Evolutionary conservation across 192 early-diverging fungal genomes (phyloP).

Genomic region (Coemansia javaensis): DNA sequence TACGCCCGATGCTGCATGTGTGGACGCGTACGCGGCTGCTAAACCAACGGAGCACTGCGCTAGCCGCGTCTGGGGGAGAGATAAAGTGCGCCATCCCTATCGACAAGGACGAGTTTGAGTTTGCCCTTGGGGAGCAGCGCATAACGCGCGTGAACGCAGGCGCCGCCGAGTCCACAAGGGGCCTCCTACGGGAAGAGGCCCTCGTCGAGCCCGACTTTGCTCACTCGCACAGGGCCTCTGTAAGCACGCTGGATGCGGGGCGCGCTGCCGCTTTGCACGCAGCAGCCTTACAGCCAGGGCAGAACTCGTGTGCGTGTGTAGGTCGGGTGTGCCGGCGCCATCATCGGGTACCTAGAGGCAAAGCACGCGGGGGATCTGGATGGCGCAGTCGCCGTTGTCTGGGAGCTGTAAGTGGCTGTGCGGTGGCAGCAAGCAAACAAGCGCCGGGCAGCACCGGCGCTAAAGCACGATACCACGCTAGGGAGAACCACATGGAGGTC

Average conservation of each 20-base stretch:
- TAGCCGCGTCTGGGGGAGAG: background rate
- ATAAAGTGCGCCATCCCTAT: slow-evolving; percentile 1
- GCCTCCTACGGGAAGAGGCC: too few relatives aligned
- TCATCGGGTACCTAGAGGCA: slow-evolving; percentile 21
- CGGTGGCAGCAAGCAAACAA: background rate
- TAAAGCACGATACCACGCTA: background rate
- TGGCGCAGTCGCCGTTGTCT: background rate
- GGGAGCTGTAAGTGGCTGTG: slow-evolving; percentile 9
- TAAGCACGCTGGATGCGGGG: background rate
- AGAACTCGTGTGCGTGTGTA: slow-evolving; percentile 6
- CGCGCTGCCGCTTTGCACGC: too few relatives aligned
- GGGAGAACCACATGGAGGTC: slow-evolving; percentile 23
- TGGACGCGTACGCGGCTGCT: too few relatives aligned
- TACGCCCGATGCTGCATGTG: background rate
- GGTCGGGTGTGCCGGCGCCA: slow-evolving; percentile 35
- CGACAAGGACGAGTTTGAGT: slow-evolving; percentile 4
- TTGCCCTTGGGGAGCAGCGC: background rate
- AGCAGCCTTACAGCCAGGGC: too few relatives aligned
- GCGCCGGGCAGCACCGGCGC: too few relatives aligned
- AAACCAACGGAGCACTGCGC: background rate
- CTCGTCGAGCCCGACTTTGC: background rate
- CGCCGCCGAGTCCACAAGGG: background rate
- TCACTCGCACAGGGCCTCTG: background rate
- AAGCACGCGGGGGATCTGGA: background rate
- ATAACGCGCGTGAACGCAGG: background rate